Conservation (phyloP, 345 rosid species). For the Clausena lansium region DNA sequence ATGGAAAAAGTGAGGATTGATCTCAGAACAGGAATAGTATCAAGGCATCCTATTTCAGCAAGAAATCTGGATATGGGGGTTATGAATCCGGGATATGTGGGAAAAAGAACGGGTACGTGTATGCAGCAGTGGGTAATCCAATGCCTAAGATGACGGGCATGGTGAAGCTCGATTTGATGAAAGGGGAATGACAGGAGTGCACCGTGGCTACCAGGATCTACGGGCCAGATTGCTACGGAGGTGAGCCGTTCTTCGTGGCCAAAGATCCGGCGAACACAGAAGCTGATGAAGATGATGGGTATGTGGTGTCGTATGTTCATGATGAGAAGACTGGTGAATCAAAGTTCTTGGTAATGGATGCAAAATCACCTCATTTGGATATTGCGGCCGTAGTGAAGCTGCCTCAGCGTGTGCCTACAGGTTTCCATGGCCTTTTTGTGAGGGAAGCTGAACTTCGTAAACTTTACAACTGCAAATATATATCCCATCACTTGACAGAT, state of each 20-base stretch:
- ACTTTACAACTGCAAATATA: neutral
- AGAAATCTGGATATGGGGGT: conserved; percentile 55
- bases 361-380: conserved; percentile 44
- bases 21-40: conserved; percentile 39
- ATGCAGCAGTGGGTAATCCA: conserved; percentile 51
- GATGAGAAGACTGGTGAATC: conserved; percentile 50
- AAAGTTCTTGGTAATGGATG: conserved; percentile 55
- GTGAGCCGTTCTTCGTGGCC: conserved; percentile 59
- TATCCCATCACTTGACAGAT: too few relatives aligned
- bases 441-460: neutral
- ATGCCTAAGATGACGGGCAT: conserved; percentile 55
- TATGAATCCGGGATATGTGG: conserved; percentile 35
- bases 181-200: conserved; percentile 34
- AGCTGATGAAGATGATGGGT: conserved; percentile 60
- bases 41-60: conserved; percentile 42
- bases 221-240: conserved; percentile 43
- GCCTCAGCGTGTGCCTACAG: conserved; percentile 49
- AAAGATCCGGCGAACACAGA: conserved; percentile 36
- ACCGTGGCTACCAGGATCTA: conserved; percentile 39
- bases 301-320: conserved; percentile 48
- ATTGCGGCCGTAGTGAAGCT: conserved; percentile 51
- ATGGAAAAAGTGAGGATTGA: conserved; percentile 48
- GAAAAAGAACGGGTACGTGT: conserved; percentile 40
- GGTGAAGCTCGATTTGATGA: conserved; percentile 45
- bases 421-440: conserved; percentile 54